Conservation (phyloP, 163 green algal genomes). For the Scenedesmus sp. region DNA sequence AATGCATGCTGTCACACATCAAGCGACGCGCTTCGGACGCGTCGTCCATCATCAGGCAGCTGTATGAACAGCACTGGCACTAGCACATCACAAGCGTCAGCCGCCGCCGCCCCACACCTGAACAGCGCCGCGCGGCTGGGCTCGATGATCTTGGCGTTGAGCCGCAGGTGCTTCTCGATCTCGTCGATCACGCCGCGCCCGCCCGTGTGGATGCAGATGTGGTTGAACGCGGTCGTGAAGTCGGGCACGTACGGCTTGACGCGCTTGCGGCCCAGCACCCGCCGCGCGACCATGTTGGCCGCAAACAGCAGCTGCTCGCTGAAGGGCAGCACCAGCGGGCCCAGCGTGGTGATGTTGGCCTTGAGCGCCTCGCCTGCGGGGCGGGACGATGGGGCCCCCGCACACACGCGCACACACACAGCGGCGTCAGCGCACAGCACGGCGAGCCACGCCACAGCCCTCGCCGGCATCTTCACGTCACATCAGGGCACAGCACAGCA, state of each 20-base stretch:
- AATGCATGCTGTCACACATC: no score
- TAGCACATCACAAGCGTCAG: no score
- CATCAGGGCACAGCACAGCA: background rate
- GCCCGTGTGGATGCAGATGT: constrained; percentile 98
- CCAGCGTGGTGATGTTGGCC: constrained; percentile 95
- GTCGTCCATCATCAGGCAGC: no score
- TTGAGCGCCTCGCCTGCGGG: constrained; percentile 66
- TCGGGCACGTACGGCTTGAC: constrained; percentile 95
- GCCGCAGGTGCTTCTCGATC: constrained; percentile 93
- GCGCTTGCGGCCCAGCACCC: constrained; percentile 65
- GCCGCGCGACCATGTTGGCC: constrained; percentile 88
- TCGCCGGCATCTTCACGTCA: no score
- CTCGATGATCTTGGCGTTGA: constrained; percentile 69
- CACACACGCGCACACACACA: no score
- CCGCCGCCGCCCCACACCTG: constrained; percentile 70
- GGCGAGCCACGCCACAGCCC: no score
- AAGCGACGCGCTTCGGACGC: no score
- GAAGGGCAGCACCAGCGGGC: constrained; percentile 92
- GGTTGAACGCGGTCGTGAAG: constrained; percentile 97
- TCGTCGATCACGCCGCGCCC: constrained; percentile 92
- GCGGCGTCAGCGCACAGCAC: background rate
- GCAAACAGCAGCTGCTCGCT: constrained; percentile 97
- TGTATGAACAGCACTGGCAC: no score
- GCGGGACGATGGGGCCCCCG: no score
- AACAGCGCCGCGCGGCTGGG: constrained; percentile 86